A percentile compares a stretch with the other conserved stretches of the same genome.
Evolutionary conservation across 768 basidiomycete species (phyloP).

Genomic region (Lactifluus rugatus): DNA sequence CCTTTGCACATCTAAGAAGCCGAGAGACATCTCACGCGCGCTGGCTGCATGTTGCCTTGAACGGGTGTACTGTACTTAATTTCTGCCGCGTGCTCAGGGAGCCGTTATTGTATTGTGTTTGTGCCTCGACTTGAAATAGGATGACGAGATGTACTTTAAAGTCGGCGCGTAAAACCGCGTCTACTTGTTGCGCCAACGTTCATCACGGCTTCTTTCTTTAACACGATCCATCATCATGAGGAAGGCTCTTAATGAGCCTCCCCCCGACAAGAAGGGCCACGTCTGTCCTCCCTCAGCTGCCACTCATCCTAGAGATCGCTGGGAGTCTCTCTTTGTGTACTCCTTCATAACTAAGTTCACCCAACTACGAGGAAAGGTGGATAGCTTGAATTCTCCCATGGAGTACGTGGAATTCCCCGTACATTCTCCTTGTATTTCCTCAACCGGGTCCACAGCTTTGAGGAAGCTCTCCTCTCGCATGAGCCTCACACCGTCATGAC

Average conservation of each 20-base stretch:
- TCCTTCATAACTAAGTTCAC: conserved; percentile 81
- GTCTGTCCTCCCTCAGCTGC: conserved; percentile 50
- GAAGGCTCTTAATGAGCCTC: conserved; percentile 22
- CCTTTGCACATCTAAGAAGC: not conserved
- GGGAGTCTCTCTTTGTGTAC: conserved; percentile 82
- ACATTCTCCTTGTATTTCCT: conserved; percentile 14
- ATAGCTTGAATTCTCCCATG: conserved; percentile 72
- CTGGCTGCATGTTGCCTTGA: not conserved
- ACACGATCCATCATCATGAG: conserved; percentile 29
- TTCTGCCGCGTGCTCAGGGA: conserved; percentile 10
- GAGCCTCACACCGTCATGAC: conserved; percentile 68
- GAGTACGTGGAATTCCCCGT: conserved; percentile 49
- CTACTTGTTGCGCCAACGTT: conserved; percentile 19
- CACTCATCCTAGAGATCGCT: conserved; percentile 68
- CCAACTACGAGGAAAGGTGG: conserved; percentile 59
- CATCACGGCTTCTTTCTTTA: conserved; percentile 17
- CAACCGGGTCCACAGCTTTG: conserved; percentile 41
- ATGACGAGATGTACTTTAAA: conserved; percentile 23
- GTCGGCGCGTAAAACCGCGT: conserved; percentile 22
- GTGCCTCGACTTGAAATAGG: conserved; percentile 26
- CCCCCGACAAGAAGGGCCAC: conserved; percentile 40
- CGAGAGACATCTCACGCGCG: not conserved
- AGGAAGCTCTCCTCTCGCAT: conserved; percentile 63
- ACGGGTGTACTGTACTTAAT: not conserved
- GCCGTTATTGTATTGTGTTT: conserved; percentile 27